These are phyloP conservation scores for bread wheat (Triticum aestivum) DNA, from an alignment of 176 grass and related monocot species.

Conservation along the genomic window IWGSC_CS_RefSeq_v2.1 NC_057797.1:659864930-659865429, in stretches of 20 bases:
- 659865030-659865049: too few relatives aligned
- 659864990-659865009: too few relatives aligned
- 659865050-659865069: too few relatives aligned
- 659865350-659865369: not conserved
- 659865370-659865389: slow-evolving; percentile 36
- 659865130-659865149: too few relatives aligned
- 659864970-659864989: too few relatives aligned
- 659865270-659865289: slow-evolving; percentile 36
- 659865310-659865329: slow-evolving; percentile 18
- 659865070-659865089: not conserved
- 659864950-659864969: not conserved
- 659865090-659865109: too few relatives aligned
- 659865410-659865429: slow-evolving; percentile 29
- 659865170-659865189: slow-evolving; percentile 17
- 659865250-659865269: slow-evolving; percentile 44
- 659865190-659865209: not conserved
- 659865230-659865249: not conserved
- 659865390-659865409: slow-evolving; percentile 14
- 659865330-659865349: slow-evolving; percentile 37
- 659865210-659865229: slow-evolving; percentile 19
- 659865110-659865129: not conserved
- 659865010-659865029: too few relatives aligned
- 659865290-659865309: slow-evolving; percentile 9
- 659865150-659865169: not conserved
- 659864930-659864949: too few relatives aligned